Evolutionary conservation across 225 moss, liverwort and hornwort species (phyloP).

Genomic region (Marchantia polymorpha): DNA sequence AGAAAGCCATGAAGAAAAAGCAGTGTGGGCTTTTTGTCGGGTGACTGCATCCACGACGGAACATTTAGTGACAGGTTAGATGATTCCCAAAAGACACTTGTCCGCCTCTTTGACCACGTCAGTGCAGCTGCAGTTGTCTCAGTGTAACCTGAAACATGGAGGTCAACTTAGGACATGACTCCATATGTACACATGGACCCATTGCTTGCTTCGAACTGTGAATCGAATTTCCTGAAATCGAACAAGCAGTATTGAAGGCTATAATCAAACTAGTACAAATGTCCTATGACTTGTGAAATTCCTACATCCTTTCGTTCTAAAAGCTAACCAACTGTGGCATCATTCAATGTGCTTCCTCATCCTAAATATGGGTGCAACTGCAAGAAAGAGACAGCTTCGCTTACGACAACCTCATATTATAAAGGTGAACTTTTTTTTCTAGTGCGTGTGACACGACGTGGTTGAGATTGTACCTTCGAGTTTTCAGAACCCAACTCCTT

Average conservation of each 20-base stretch:
- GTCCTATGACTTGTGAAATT: neutral
- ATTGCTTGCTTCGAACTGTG: neutral
- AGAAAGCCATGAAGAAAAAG: conserved; percentile 93
- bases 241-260: no score
- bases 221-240: no score
- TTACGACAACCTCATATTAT: neutral
- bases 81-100: neutral
- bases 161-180: neutral
- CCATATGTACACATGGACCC: neutral
- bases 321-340: no score
- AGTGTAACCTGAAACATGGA: neutral
- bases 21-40: conserved; percentile 42
- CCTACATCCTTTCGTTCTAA: neutral
- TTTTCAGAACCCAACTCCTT: conserved; percentile 25
- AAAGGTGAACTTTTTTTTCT: no score
- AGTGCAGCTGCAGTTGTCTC: neutral
- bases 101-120: neutral
- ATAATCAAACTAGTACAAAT: neutral
- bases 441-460: no score
- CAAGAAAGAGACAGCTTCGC: neutral
- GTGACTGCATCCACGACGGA: conserved; percentile 19
- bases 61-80: neutral
- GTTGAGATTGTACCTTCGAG: conserved; percentile 12
- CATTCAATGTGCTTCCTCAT: no score
- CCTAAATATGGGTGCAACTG: neutral